Evolutionary conservation across 495 filamentous ascomycete species (phyloP).

Genomic region (Lepraria neglecta): DNA sequence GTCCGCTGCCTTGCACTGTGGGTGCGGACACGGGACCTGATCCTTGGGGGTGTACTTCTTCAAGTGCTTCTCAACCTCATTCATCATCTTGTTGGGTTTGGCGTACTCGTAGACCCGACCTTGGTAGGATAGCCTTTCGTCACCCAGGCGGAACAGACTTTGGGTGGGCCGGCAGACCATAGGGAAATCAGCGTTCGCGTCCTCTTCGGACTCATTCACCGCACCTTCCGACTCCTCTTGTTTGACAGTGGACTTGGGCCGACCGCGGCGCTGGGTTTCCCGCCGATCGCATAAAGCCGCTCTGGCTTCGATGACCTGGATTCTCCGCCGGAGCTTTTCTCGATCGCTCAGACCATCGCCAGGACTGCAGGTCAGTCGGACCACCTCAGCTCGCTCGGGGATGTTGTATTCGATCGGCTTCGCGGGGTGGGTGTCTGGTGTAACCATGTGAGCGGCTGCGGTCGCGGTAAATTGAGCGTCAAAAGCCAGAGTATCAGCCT

Average conservation of each 20-base stretch:
- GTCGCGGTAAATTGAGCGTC: background rate
- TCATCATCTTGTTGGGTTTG: constrained; percentile 1
- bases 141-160: background rate
- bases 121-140: background rate
- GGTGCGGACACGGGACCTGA: background rate
- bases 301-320: background rate
- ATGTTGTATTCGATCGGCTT: background rate
- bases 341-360: background rate
- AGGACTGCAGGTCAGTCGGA: background rate
- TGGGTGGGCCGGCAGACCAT: background rate
- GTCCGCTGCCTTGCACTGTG: background rate
- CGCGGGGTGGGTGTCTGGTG: background rate
- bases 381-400: background rate
- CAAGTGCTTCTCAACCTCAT: background rate
- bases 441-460: background rate
- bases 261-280: background rate
- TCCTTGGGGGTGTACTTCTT: background rate
- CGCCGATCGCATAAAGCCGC: background rate
- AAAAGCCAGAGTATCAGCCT: background rate
- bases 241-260: background rate
- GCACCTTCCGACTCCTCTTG: background rate
- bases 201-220: background rate
- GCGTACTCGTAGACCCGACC: background rate
- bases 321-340: background rate
- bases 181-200: background rate